Conservation (phyloP, 805 yeast species). For the Pichia exigua region DNA sequence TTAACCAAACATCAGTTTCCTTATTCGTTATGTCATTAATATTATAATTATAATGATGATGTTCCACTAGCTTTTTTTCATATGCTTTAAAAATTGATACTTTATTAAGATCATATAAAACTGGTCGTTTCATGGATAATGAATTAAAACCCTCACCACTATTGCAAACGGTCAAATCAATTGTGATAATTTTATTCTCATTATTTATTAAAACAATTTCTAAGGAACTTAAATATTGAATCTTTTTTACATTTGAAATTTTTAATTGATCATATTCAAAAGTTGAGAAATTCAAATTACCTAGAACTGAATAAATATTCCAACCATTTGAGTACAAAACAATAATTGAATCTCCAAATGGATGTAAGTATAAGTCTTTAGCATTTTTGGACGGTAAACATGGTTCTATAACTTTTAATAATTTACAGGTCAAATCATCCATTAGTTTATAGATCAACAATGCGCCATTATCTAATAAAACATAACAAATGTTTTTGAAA, state of each 20-base stretch:
- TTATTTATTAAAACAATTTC: constrained; percentile 26
- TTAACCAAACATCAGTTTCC: constrained; percentile 40
- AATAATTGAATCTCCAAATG: constrained; percentile 24
- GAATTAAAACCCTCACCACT: constrained; percentile 19
- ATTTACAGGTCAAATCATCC: constrained; percentile 24
- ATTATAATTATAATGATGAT: constrained; percentile 24
- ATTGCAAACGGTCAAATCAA: constrained; percentile 21
- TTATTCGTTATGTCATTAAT: constrained; percentile 19
- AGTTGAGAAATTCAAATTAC: constrained; percentile 37
- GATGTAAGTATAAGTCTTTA: constrained; percentile 23
- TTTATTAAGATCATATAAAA: constrained; percentile 33
- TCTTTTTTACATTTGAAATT: constrained; percentile 13
- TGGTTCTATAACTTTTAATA: constrained; percentile 28
- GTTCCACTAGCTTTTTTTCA: constrained; percentile 34
- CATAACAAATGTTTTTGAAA: constrained; percentile 33
- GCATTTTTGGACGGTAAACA: constrained; percentile 29
- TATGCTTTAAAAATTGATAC: constrained; percentile 39
- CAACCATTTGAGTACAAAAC: constrained; percentile 33
- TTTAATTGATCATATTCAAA: constrained; percentile 27
- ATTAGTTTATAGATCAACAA: constrained; percentile 31
- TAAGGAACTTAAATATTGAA: constrained; percentile 24
- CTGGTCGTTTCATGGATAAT: constrained; percentile 30
- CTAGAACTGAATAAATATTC: constrained; percentile 40
- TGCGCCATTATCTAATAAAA: constrained; percentile 32
- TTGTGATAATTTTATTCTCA: constrained; percentile 24